Conservation (phyloP, 768 basidiomycete genomes). For the Tulasnella sp. region DNA sequence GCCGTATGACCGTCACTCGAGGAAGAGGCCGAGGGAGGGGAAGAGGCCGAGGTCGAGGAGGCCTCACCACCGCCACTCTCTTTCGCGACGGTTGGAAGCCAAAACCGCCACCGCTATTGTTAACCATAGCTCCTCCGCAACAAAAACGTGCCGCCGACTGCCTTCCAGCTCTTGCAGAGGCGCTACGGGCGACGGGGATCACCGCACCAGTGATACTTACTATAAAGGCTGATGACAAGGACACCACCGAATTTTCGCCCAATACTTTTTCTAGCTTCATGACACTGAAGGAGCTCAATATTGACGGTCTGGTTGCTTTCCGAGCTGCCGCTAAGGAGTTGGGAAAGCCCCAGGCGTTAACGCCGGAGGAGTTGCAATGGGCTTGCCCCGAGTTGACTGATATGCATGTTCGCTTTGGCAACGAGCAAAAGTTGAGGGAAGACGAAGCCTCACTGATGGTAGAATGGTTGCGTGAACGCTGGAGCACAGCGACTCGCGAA, state of each 20-base stretch:
- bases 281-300: background rate
- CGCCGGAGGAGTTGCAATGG: background rate
- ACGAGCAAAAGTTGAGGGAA: background rate
- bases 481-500: background rate
- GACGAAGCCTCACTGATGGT: background rate
- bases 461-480: background rate
- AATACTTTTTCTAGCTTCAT: background rate
- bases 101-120: background rate
- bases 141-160: background rate
- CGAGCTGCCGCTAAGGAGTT: background rate
- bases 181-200: background rate
- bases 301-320: background rate
- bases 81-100: background rate
- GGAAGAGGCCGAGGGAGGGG: background rate
- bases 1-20: background rate
- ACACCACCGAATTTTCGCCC: background rate
- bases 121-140: background rate
- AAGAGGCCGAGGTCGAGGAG: background rate
- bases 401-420: background rate
- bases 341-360: background rate
- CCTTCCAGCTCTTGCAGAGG: background rate
- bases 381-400: background rate
- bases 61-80: background rate
- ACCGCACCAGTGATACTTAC: background rate
- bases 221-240: background rate